Evolutionary conservation across 441 rosid species (phyloP).

Genomic region (Hypseocharis bilobata): DNA sequence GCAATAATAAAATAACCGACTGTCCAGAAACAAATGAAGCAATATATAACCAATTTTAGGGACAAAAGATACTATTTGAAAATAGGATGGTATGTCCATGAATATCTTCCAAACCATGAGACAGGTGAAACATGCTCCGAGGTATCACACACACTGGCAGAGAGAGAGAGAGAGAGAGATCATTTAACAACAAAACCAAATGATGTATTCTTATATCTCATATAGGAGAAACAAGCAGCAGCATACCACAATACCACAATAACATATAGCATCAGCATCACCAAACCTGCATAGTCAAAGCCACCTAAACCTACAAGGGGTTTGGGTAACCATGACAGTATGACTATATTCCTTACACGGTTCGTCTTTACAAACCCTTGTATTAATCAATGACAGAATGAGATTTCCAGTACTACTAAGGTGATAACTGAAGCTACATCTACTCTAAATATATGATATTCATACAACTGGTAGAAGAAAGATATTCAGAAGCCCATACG

Average conservation of each 20-base stretch:
- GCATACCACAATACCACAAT: no score
- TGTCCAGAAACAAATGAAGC: neutral
- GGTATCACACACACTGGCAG: neutral
- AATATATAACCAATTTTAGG: neutral
- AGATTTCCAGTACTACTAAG: neutral
- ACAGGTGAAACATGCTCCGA: neutral
- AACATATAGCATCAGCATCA: neutral
- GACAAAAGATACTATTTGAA: neutral
- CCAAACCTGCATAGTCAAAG: neutral
- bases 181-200: neutral
- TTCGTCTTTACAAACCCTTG: neutral
- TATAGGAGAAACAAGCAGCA: neutral
- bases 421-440: neutral
- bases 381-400: neutral
- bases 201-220: neutral
- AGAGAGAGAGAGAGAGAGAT: constrained; percentile 1
- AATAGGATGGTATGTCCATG: neutral
- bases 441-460: neutral
- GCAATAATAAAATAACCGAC: neutral
- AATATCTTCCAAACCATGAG: neutral
- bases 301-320: neutral
- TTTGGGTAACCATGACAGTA: neutral
- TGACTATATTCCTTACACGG: neutral
- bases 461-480: neutral
- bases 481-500: neutral